Evolutionary conservation across 2,329 filamentous ascomycete genomes (phyloP), one percentile per base, ranked within the genome.

Genomic region (Beauveria sp.): DNA sequence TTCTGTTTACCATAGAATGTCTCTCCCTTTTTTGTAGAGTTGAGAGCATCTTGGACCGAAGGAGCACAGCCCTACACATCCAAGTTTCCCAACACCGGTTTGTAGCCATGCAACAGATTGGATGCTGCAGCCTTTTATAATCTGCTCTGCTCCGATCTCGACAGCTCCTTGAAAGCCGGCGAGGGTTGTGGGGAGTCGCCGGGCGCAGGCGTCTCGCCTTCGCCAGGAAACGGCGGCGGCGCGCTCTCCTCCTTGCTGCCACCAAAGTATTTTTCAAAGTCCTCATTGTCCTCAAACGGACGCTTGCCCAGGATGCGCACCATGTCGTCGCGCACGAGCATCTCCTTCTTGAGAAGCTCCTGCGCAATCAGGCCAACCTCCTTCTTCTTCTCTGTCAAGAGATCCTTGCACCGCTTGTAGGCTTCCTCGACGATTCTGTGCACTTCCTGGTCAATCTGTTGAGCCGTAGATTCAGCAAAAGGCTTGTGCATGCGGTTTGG

Each of bases 191-290:
- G 72, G 5, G 73, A 70, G 16, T 74, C 73, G 60, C 72, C 71
- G 14, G 73, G 71, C 26, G 64, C 63, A 50, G 64, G 60, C 24
- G 69, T 71, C 64, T 80, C 77, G 26, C 79, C 76, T 67, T 75
- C 77, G 46, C 73, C 71, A 24, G 79, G 79, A 64, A 81, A 79
- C 45, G 83, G 83, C 38, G 84, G 80, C 60, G 87, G 85, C 18
- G 85, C 79, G 68, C 82, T 83, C 69, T 81, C 65, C 64, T 83
- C 69, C 68, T 83, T 80, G 54, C 77, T 79, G 63, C 83, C 83
- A 67, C 87, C 83, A 74, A 99, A 99, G 80, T 96, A 99, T 80
- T 97, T 97, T 70, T 88, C 81, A 76, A 99, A 98, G 70, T 98
- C 93, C 69, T 90, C 88, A 60, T 76, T 75, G 69, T 98, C 93